Conservation (phyloP, 1,284 basidiomycete genomes). For the Lentinula novae-zelandiae region DNA sequence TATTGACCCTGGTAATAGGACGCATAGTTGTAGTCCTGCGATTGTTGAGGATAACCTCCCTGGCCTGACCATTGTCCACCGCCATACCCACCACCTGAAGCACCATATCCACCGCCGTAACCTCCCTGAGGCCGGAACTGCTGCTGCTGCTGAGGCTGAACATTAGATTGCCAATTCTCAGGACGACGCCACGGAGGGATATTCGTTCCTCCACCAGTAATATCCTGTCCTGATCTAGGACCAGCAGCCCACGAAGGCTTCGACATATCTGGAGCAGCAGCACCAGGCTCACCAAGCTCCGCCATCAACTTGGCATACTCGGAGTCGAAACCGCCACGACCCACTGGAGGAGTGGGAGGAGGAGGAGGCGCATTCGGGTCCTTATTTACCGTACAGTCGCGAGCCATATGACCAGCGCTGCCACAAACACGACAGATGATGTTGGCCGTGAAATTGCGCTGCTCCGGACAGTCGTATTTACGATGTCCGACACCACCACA, state of each 20-base stretch:
- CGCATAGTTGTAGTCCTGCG: conserved; percentile 74
- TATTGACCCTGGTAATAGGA: conserved; percentile 83
- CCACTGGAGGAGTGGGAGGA: conserved; percentile 38
- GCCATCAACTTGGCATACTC: conserved; percentile 98
- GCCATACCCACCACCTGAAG: conserved; percentile 37
- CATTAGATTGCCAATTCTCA: conserved; percentile 71
- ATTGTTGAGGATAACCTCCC: conserved; percentile 45
- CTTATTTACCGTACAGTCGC: conserved; percentile 87
- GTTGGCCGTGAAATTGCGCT: conserved; percentile 95
- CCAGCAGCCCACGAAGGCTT: conserved; percentile 57
- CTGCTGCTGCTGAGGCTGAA: conserved; percentile 42
- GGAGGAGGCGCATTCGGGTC: conserved; percentile 60
- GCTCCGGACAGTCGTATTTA: conserved; percentile 96
- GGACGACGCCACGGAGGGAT: conserved; percentile 85
- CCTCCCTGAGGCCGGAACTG: conserved; percentile 47
- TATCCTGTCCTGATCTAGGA: conserved; percentile 61
- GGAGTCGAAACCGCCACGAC: conserved; percentile 84
- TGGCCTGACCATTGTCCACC: conserved; percentile 37
- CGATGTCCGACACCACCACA: conserved; percentile 93
- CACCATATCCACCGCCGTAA: conserved; percentile 34
- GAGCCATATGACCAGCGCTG: conserved; percentile 94
- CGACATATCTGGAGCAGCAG: conserved; percentile 45
- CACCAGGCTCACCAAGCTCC: conserved; percentile 87
- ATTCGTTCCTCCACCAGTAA: conserved; percentile 75
- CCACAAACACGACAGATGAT: conserved; percentile 97